Base-by-base conservation (phyloP, 2,329 filamentous ascomycete genomes). In the Monilinia laxa region DNA sequence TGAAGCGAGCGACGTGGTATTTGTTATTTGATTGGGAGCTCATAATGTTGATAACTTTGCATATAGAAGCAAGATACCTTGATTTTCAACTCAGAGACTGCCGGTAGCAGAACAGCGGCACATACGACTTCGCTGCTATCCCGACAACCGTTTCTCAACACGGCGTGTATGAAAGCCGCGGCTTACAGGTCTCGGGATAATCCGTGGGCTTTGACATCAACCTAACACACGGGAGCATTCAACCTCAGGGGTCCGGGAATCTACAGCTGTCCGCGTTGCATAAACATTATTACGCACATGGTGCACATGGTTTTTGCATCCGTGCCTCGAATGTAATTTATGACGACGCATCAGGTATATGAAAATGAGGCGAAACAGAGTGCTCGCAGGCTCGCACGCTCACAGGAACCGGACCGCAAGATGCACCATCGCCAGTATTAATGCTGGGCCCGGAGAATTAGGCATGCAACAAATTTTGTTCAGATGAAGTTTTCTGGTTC, bases 371-470 rank as follows among this genome's bases (percentile, higher is more conserved):
- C 45, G 45, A 51, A 23, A 49, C 6, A 49, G 23, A 31, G 42
- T 20, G 20, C 28, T 59, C 42, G 9, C 16, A 11, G 12, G 18
- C 18, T 59, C 45, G 4, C 16, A 60, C 12, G 14, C n/a, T 2
- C 18, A 3, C 28, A 60, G 38, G 9, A 35, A 31, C 12, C n/a
- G 12, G 20, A 38, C 10, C 28, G 18, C 28, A 38, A 18, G n/a
- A 25, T 51, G 45, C 14, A 38, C 45, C n/a, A 23, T n/a, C 12
- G 31, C 12, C 28, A 35, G 20, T 35, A 12, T 47, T 25, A 38
- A 60, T 20, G 7, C 14, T 51, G n/a, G n/a, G 40, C 3, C 31
- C 54, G 63, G 63, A 65, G 42, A 65, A 65, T 65, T 65, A 65
- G 54, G 40, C 42, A n/a, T 65, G 63, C 63, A 65, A 65, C 63